Evolutionary conservation across 1,284 basidiomycete genomes (phyloP), one percentile per base, ranked within the genome.

Genomic region (Fomitopsis pinicola): DNA sequence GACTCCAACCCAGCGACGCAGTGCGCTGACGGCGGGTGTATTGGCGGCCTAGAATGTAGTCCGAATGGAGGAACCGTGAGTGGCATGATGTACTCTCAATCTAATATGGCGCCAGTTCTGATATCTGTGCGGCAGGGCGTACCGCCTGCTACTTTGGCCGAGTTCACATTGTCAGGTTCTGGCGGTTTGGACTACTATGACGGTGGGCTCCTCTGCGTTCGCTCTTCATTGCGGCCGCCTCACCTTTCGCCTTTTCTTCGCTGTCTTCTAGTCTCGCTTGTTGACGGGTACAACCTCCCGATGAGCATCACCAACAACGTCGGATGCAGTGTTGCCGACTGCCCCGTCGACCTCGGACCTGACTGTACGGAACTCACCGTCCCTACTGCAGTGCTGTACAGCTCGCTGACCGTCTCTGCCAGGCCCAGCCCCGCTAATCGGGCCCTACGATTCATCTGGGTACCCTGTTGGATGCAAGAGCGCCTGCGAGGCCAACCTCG

Each of bases 41-140:
- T 77, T 60, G 78, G 82, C 35, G 82, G 82, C 45, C 72, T 83
- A 2, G 61, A 71, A 42, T 83, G 81, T 61, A 76, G 78, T 65
- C 59, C 69, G 2, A 60, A 67, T 58, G 74, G 72, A 33, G 79
- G 80, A 2, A 79, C 77, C 2, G 77, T 76, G 46, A 56, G 64
- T 62, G 7, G 76, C n/a, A 19, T 14, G 71, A 75, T 19, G 68
- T 70, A 22, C 22, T 2, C 22, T 22, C 22, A 22, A 33, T 5
- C 40, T 62, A 17, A 15, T 22, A 30, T 22, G 28, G 14, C 44
- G 0, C 33, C 30, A 33, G 30, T 33, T 33, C 30, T 33, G 30
- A 33, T 8, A 33, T 2, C 14, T 26, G 28, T 17, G 3, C 5
- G 7, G n/a, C 45, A 75, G 75, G 77, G 78, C 57, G 73, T 77